Percentiles rank a stretch among this genome's conserved stretches.
These are phyloP conservation scores for Trametes cingulata DNA, from an alignment of 768 basidiomycete species.

Conservation along the genomic window DNA sequence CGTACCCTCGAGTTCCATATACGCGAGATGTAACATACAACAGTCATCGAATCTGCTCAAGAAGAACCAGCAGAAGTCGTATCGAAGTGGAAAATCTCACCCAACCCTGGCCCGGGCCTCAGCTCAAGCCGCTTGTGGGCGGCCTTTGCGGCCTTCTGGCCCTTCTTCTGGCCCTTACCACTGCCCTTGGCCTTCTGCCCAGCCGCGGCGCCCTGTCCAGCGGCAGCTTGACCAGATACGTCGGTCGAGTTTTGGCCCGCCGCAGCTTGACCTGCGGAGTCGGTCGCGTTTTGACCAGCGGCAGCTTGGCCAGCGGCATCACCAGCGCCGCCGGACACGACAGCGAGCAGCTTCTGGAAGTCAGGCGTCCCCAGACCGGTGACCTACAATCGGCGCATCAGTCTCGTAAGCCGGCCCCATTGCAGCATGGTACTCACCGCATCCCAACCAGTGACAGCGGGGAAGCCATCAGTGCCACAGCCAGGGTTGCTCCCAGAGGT, in stretches of 20 bases:
- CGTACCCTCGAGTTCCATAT: slow-evolving; percentile 6
- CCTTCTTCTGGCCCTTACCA: background rate
- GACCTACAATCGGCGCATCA: slow-evolving; percentile 36
- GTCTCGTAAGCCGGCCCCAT: too few relatives aligned
- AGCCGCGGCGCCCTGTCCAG: background rate
- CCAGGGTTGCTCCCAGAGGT: slow-evolving; percentile 27
- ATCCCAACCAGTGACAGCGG: slow-evolving; percentile 35
- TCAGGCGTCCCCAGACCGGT: slow-evolving; percentile 71
- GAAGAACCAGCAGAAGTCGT: background rate
- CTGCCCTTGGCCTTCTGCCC: background rate
- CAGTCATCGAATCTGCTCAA: background rate
- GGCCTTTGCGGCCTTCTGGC: background rate
- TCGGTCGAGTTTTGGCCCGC: background rate
- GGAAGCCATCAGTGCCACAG: slow-evolving; percentile 37
- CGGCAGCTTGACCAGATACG: background rate
- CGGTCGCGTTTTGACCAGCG: slow-evolving; percentile 1
- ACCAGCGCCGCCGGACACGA: slow-evolving; percentile 14
- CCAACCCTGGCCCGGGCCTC: background rate
- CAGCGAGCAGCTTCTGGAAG: slow-evolving; percentile 36
- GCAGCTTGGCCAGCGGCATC: background rate
- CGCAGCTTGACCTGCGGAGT: background rate
- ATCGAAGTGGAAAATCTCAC: background rate
- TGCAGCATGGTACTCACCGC: slow-evolving; percentile 26
- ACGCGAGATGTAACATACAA: background rate
- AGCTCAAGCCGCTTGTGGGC: background rate